These are phyloP conservation scores for Babesia microti DNA, from an alignment of 169 alveolate genomes.

Conservation along the genomic window DNA sequence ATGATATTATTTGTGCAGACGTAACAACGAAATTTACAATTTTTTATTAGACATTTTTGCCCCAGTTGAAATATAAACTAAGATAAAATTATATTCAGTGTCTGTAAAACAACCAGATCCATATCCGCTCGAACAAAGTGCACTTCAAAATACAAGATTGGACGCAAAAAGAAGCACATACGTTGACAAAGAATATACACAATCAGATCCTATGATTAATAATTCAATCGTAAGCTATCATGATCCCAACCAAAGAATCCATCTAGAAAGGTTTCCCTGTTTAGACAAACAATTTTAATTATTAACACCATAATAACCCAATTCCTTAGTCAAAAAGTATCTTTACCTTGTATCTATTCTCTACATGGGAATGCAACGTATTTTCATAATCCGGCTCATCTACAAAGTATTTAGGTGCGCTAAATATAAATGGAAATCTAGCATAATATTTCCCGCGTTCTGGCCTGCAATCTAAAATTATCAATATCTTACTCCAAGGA, in stretches of 20 bases:
- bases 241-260: not conserved
- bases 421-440: conserved; percentile 55
- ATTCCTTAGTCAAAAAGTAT: conserved; percentile 3
- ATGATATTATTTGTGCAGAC: conserved; percentile 64
- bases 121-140: conserved; percentile 2
- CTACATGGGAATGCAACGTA: conserved; percentile 55
- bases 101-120: not conserved
- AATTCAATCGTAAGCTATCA: not conserved
- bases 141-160: not conserved
- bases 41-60: conserved; percentile 80
- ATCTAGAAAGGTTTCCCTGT: not conserved
- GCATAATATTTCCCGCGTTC: conserved; percentile 51
- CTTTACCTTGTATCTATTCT: conserved; percentile 42
- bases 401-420: conserved; percentile 54
- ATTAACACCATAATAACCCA: conserved; percentile 25
- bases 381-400: conserved; percentile 51
- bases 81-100: conserved; percentile 16
- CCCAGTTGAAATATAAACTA: conserved; percentile 37
- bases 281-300: not conserved
- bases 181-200: not conserved
- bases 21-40: conserved; percentile 78
- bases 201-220: not conserved
- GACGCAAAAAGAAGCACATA: not conserved
- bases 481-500: conserved; percentile 23
- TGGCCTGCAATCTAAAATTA: conserved; percentile 30